Evolutionary conservation across 2,329 filamentous ascomycete genomes (phyloP).

Genomic region (Juglanconis juglandina): DNA sequence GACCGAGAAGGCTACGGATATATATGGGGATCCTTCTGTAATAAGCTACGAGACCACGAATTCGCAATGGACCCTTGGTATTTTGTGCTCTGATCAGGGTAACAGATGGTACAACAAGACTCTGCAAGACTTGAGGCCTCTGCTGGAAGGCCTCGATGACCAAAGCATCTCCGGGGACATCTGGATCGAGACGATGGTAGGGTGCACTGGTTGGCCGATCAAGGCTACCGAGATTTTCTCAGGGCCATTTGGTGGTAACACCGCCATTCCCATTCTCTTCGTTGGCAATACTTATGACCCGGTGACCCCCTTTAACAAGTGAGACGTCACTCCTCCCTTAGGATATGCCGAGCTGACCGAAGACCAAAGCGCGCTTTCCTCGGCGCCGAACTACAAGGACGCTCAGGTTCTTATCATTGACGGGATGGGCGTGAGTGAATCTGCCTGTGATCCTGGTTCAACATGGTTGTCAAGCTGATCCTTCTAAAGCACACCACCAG

Average conservation of each 20-base stretch:
- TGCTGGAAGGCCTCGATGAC: constrained; percentile 6
- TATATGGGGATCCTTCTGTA: no score
- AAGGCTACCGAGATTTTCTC: constrained; percentile 15
- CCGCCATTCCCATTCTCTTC: constrained; percentile 18
- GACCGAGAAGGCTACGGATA: not conserved
- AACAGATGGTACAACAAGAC: constrained; percentile 19
- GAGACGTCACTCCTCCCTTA: not conserved
- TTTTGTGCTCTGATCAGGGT: constrained; percentile 16
- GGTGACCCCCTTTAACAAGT: constrained; percentile 19
- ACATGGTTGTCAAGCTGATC: not conserved
- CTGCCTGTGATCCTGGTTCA: not conserved
- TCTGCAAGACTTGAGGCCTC: constrained; percentile 10
- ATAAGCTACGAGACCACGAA: not conserved
- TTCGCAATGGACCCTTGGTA: constrained; percentile 7
- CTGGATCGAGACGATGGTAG: constrained; percentile 12
- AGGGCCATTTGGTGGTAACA: constrained; percentile 17
- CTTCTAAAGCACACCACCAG: not conserved
- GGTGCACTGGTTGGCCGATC: constrained; percentile 16
- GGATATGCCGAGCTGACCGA: not conserved
- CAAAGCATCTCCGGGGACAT: constrained; percentile 15
- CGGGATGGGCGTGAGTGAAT: constrained; percentile 14
- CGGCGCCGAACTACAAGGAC: constrained; percentile 13
- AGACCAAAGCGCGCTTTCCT: constrained; percentile 8
- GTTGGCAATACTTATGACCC: constrained; percentile 20
- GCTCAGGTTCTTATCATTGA: constrained; percentile 13